Evolutionary conservation across 768 basidiomycete genomes (phyloP).

Genomic region (Tephrocybe sp.): DNA sequence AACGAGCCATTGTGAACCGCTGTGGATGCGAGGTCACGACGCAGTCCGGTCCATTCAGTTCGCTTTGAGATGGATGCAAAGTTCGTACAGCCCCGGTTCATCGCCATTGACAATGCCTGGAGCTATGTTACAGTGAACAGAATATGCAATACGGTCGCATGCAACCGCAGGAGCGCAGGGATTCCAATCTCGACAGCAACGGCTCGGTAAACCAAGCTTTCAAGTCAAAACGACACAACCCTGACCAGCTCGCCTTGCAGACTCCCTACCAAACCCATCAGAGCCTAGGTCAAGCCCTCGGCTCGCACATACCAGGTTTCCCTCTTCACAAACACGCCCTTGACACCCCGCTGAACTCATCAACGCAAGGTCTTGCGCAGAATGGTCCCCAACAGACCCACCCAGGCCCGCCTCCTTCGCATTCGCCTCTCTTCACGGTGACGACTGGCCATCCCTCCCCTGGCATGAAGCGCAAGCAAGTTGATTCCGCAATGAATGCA

Average conservation of each 20-base stretch:
- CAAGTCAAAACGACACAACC: constrained; percentile 24
- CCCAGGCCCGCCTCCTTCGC: constrained; percentile 31
- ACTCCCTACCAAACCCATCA: constrained; percentile 55
- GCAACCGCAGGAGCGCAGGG: constrained; percentile 49
- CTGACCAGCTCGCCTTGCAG: constrained; percentile 33
- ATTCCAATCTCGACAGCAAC: constrained; percentile 55
- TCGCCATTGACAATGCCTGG: constrained; percentile 17
- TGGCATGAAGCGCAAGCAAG: constrained; percentile 52
- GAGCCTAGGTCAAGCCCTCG: constrained; percentile 64
- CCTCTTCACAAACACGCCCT: constrained; percentile 23
- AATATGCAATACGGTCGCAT: constrained; percentile 65
- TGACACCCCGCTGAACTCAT: constrained; percentile 34
- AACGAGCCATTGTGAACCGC: constrained; percentile 32
- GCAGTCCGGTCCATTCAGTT: constrained; percentile 29
- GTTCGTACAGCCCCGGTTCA: constrained; percentile 34
- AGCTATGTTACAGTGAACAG: constrained; percentile 46
- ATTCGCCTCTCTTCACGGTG: constrained; percentile 41
- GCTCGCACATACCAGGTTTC: constrained; percentile 45
- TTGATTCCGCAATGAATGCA: constrained; percentile 33
- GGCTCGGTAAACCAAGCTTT: constrained; percentile 51
- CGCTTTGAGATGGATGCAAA: constrained; percentile 40
- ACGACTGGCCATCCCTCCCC: constrained; percentile 32
- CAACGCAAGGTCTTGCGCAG: constrained; percentile 35
- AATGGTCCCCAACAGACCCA: constrained; percentile 30
- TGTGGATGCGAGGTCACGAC: constrained; percentile 11